phyloP scores from a whole-genome alignment of 2,329 filamentous ascomycete genomes.

The Xylaria sp. region DNA sequence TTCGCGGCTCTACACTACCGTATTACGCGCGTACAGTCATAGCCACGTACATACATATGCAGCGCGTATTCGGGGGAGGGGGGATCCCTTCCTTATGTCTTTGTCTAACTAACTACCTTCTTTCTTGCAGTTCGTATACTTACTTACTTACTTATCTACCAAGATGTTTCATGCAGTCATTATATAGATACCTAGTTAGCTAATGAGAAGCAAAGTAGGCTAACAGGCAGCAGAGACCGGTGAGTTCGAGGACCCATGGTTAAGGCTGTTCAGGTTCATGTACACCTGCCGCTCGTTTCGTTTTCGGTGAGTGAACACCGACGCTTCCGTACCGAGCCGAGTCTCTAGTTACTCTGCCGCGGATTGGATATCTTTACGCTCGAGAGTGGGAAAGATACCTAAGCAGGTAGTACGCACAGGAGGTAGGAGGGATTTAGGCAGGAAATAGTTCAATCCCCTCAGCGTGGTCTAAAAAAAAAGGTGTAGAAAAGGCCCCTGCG shows the following conservation, averaged over 20 bases:
- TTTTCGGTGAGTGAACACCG: conserved; percentile 16
- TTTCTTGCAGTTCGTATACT: neutral
- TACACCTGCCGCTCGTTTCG: neutral
- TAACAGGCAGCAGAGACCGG: conserved; percentile 3
- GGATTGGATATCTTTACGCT: neutral
- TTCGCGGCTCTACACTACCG: neutral
- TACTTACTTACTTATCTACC: neutral
- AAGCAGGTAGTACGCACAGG: neutral
- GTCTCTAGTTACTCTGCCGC: neutral
- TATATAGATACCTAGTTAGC: neutral
- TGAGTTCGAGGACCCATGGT: neutral
- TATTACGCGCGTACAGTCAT: neutral
- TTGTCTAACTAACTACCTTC: neutral
- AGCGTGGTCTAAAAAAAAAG: neutral
- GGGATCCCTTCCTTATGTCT: neutral
- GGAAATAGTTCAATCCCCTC: neutral
- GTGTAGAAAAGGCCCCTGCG: neutral
- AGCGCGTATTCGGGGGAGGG: neutral
- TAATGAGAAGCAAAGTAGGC: conserved; percentile 9
- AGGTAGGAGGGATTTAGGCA: neutral
- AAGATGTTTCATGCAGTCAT: too few species aligned
- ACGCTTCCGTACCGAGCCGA: neutral
- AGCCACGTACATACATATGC: neutral
- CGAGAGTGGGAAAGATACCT: neutral
- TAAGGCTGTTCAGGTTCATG: neutral